Evolutionary conservation across 2,329 filamentous ascomycete species (phyloP), one percentile per base, ranked within the genome.

Genomic region (Neonectria coccinea): DNA sequence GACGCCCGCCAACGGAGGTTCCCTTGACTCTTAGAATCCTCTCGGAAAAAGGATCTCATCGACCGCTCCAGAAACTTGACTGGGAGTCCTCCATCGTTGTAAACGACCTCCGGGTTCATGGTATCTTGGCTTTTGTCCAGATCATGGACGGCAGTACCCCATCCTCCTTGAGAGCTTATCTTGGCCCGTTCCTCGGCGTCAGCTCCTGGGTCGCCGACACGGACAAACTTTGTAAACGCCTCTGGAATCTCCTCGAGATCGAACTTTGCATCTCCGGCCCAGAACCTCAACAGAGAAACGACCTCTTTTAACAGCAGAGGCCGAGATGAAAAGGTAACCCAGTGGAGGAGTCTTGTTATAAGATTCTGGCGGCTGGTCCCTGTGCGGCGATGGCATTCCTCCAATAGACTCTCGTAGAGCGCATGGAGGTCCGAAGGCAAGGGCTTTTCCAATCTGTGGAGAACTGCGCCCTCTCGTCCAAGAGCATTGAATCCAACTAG

Each of bases 401-500:
- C 67, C 1, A 77, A 52, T 4, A 72, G 56, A 0, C 53, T 64
- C 22, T 74, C 70, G 39, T 79, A 79, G 7, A 78, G 39, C 0
- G 60, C 73, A 31, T 76, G 42, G 2, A 76, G 69, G 0, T 58
- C 66, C 0, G 67, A 62, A 4, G 79, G 71, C 2, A 74, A 45
- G 0, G 69, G 58, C 18, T 73, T 69, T 0, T 73, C 65, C 0
- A 80, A 56, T 2, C 71, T 62, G n/a, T 75, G 70, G 1, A 79
- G 66, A 0, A 78, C 73, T 0, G 76, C 75, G 5, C 74, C 72
- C 54, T 80, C 77, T 0, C 78, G 74, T 1, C 75, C 75, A 1
- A 80, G 66, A 8, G 69, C 62, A 8, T 77, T 70, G 4, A 80
- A 64, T 0, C 75, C 67, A 7, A 64, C 45, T 0, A 81, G 69